Conservation (phyloP, 768 basidiomycete species). For the Galerina sulciceps region DNA sequence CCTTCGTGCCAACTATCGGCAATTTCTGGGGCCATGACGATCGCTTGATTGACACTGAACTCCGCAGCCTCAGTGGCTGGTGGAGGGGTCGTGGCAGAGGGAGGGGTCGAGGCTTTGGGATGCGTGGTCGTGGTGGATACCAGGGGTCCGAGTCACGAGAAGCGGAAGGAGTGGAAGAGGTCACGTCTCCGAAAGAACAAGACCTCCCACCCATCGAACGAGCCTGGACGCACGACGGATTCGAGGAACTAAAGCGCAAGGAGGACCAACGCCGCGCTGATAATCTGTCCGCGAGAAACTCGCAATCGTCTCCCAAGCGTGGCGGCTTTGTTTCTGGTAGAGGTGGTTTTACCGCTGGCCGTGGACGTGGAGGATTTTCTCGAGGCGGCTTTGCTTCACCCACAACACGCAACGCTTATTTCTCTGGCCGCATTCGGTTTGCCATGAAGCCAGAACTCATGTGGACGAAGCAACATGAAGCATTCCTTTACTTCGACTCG, state of each 20-base stretch:
- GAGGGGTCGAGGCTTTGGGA: constrained; percentile 51
- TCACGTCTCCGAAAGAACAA: constrained; percentile 17
- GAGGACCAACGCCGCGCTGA: constrained; percentile 60
- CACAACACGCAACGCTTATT: constrained; percentile 33
- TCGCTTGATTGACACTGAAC: constrained; percentile 80
- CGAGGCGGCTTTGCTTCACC: constrained; percentile 45
- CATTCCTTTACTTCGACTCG: constrained; percentile 69
- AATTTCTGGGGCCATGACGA: constrained; percentile 97
- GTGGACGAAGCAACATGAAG: constrained; percentile 86
- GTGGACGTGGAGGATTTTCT: constrained; percentile 49
- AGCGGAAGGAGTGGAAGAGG: constrained; percentile 19
- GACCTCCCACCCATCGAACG: constrained; percentile 66
- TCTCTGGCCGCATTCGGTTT: constrained; percentile 64
- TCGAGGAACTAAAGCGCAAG: constrained; percentile 81
- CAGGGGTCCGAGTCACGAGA: constrained; percentile 23
- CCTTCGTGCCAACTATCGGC: constrained; percentile 88
- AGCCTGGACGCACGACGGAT: constrained; percentile 86
- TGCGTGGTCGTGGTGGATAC: constrained; percentile 59
- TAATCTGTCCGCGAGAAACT: constrained; percentile 22
- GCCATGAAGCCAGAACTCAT: constrained; percentile 76
- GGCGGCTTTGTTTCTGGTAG: constrained; percentile 48
- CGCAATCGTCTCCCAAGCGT: constrained; percentile 24
- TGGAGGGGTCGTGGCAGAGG: constrained; percentile 64
- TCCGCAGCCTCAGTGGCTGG: constrained; percentile 84
- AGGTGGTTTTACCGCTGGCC: constrained; percentile 46